phyloP scores from a whole-genome alignment of 768 basidiomycete species.

The Daedalea quercina region DNA sequence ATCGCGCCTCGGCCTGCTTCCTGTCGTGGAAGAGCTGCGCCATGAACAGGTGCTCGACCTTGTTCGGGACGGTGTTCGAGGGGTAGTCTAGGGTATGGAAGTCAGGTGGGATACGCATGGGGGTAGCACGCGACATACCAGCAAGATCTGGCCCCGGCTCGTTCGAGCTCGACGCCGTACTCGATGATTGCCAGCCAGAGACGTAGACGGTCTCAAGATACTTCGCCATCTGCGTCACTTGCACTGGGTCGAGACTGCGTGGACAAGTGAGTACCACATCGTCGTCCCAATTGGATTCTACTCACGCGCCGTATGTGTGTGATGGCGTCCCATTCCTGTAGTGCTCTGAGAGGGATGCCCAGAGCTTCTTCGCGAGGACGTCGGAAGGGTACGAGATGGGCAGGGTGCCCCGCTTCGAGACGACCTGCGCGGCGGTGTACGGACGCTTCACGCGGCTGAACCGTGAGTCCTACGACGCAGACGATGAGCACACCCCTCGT shows the following conservation, averaged over 20 bases:
- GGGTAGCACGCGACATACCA: conserved; percentile 36
- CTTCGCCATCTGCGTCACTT: conserved; percentile 98
- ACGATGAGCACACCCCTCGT: neutral
- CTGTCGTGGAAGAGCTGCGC: conserved; percentile 99
- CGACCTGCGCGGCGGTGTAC: conserved; percentile 90
- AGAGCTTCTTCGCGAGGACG: conserved; percentile 82
- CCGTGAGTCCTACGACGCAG: conserved; percentile 61
- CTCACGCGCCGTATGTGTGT: conserved; percentile 98
- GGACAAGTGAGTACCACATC: neutral
- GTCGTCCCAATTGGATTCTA: conserved; percentile 19
- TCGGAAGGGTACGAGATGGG: conserved; percentile 83
- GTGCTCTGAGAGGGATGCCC: conserved; percentile 66
- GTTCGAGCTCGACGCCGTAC: conserved; percentile 88
- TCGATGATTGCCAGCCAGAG: conserved; percentile 93
- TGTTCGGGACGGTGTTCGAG: conserved; percentile 97
- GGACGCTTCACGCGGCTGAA: conserved; percentile 85
- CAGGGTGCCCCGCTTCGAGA: conserved; percentile 88
- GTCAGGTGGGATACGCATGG: neutral
- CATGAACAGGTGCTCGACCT: conserved; percentile 97
- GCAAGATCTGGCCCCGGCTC: conserved; percentile 99
- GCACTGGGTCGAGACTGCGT: conserved; percentile 90
- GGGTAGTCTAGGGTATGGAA: conserved; percentile 70
- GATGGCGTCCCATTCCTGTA: conserved; percentile 73
- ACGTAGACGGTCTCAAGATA: conserved; percentile 99
- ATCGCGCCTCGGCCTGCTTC: conserved; percentile 83